phyloP scores from a whole-genome alignment of 352 stramenopile genomes.

The Plasmopara viticola region DNA sequence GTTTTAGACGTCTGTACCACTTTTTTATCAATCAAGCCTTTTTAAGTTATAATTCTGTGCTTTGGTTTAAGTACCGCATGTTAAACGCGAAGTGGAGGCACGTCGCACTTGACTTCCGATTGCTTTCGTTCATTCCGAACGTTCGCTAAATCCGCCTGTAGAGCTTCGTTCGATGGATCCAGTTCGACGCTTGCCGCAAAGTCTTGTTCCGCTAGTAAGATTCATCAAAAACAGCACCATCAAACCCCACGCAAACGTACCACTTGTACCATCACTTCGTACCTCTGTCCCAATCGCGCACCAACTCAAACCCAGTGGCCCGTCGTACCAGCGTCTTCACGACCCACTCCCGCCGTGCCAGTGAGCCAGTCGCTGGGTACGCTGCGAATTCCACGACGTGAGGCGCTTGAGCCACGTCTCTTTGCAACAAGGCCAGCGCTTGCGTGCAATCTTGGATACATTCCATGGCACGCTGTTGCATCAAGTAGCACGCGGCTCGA shows the following conservation, averaged over 20 bases:
- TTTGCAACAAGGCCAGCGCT: conserved; percentile 54
- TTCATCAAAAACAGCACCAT: neutral
- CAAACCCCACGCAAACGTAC: neutral
- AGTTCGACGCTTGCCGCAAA: conserved; percentile 52
- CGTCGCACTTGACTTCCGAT: neutral
- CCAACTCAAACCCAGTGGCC: conserved; percentile 39
- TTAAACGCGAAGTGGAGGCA: conserved; percentile 11
- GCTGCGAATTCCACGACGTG: conserved; percentile 54
- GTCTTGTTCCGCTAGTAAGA: conserved; percentile 39
- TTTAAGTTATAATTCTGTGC: neutral
- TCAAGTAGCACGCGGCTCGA: conserved; percentile 57
- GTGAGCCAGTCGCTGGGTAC: conserved; percentile 42
- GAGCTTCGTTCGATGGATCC: conserved; percentile 45
- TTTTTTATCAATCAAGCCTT: neutral
- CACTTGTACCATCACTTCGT: neutral
- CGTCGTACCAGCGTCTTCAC: conserved; percentile 71
- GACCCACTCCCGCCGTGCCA: conserved; percentile 60
- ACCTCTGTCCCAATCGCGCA: conserved; percentile 39
- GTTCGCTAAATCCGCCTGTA: conserved; percentile 39
- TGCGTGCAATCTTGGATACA: conserved; percentile 59
- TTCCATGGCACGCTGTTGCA: conserved; percentile 34
- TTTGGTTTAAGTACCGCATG: too few species aligned
- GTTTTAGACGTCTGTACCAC: conserved; percentile 8
- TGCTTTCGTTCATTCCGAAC: conserved; percentile 25
- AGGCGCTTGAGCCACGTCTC: conserved; percentile 15